Base-by-base conservation (phyloP, 2,329 filamentous ascomycete species). In the Chaetomium globosum region DNA sequence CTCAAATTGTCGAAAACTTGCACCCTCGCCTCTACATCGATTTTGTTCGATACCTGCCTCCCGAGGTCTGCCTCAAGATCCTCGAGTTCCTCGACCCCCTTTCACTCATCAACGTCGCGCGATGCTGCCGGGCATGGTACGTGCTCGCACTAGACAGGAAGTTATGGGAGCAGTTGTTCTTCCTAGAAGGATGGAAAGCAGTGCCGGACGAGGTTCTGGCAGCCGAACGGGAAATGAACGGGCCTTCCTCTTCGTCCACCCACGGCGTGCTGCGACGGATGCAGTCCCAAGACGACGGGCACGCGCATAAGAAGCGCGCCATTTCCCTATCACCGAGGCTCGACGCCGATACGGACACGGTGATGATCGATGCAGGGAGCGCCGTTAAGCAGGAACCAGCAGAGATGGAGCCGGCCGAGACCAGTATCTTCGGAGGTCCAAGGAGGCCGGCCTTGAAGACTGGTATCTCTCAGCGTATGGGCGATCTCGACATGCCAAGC, bases 1-100 rank as follows among this genome's bases (percentile, higher is more conserved):
- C 90, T 58, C 84, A 89, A 53, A 91, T 97, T 61, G 91, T 97
- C 55, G 86, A 93, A 62, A 86, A 89, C 68, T 80, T 97, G 21
- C 90, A 89, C 68, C 91, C 93, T 4, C 85, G 93, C 60, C 87
- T 98, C 2, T 93, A 97, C 77, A 94, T 97, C 78, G 92, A 99
- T 78, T 97, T 97, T 62, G 87, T 97, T 51, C 82, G 87, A 69
- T 88, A 92, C 72, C 85, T 99, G 0, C 95, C 95, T 0, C 87
- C 91, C 30, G 95, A 99, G 76, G 90, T 99, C 72, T 96, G 92
- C 67, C 88, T 95, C 53, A 90, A 96, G 73, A 89, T 98, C 53
- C 88, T 99, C 52, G 89, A 90, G 19, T 95, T 93, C 74, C 87
- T 99, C 58, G 90, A 93, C 62, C 90, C 93, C 0, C 76, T 87